These are phyloP conservation scores for Phytophthora hybrid DNA, from an alignment of 352 stramenopile species.

Conservation along the genomic window DNA sequence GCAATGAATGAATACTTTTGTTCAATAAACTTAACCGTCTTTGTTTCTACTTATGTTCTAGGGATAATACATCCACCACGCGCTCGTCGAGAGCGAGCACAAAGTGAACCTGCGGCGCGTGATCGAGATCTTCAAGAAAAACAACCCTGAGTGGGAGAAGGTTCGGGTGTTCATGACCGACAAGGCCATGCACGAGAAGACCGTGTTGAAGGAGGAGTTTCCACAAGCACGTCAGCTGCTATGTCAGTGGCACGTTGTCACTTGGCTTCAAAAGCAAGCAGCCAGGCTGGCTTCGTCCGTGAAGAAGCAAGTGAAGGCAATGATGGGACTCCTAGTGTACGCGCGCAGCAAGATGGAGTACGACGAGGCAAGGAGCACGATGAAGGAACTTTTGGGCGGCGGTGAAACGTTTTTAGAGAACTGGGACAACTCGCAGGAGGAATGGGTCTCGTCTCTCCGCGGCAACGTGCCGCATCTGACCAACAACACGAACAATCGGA, in stretches of 20 bases:
- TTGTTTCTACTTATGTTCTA: not conserved
- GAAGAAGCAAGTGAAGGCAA: not conserved
- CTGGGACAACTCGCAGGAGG: too few relatives aligned
- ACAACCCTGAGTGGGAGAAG: conserved; percentile 7
- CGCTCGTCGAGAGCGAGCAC: conserved; percentile 18
- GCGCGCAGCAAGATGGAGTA: not conserved
- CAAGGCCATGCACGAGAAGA: conserved; percentile 20
- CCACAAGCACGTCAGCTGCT: not conserved
- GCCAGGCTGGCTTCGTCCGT: not conserved
- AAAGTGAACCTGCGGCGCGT: conserved; percentile 10
- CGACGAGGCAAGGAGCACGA: not conserved
- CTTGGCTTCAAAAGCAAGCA: not conserved
- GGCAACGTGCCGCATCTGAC: too few relatives aligned
- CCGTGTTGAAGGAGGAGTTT: not conserved
- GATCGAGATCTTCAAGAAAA: conserved; percentile 8
- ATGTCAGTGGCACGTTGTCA: not conserved
- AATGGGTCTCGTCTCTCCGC: too few relatives aligned
- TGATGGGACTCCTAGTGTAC: not conserved
- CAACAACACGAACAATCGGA: too few relatives aligned
- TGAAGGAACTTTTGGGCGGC: too few relatives aligned
- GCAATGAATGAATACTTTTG: too few relatives aligned
- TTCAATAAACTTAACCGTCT: too few relatives aligned
- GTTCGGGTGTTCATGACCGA: conserved; percentile 8
- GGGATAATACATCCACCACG: conserved; percentile 19
- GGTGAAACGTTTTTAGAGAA: too few relatives aligned